Conservation (phyloP, 805 yeast genomes). For the Wilhelminamyces savonicus region DNA sequence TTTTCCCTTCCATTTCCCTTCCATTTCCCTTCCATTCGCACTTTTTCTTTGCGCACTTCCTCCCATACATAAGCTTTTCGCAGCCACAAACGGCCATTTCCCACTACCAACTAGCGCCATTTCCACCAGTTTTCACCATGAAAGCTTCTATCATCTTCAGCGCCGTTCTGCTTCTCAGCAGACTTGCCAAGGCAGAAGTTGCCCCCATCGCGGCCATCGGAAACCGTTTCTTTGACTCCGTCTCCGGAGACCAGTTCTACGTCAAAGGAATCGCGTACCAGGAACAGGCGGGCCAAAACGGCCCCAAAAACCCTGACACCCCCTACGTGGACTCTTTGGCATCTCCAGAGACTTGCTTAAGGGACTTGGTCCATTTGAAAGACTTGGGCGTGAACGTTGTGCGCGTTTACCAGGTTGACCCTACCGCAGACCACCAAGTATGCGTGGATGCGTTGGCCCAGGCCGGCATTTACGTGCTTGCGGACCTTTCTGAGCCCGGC, state of each 20-base stretch:
- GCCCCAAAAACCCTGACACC: slow-evolving; percentile 10
- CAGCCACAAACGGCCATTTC: too few relatives aligned
- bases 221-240: slow-evolving; percentile 68
- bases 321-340: slow-evolving; percentile 71
- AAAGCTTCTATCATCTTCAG: too few relatives aligned
- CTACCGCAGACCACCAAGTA: slow-evolving; percentile 58
- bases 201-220: slow-evolving; percentile 60
- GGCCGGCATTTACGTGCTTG: slow-evolving; percentile 30
- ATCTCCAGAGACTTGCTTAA: slow-evolving; percentile 57
- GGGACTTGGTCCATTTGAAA: slow-evolving; percentile 76
- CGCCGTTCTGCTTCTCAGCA: too few relatives aligned
- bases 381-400: slow-evolving; percentile 69
- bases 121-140: too few relatives aligned
- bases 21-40: too few relatives aligned
- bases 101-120: too few relatives aligned
- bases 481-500: slow-evolving; percentile 31
- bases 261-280: slow-evolving; percentile 88
- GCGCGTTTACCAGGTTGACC: slow-evolving; percentile 83
- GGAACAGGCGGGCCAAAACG: slow-evolving; percentile 47
- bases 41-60: too few relatives aligned
- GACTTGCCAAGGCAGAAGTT: too few relatives aligned
- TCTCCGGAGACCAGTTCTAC: slow-evolving; percentile 76
- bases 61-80: too few relatives aligned
- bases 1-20: too few relatives aligned
- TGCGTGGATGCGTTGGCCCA: slow-evolving; percentile 24